Base-by-base conservation (phyloP, 1,284 basidiomycete species). In the Spongiforma sp. region DNA sequence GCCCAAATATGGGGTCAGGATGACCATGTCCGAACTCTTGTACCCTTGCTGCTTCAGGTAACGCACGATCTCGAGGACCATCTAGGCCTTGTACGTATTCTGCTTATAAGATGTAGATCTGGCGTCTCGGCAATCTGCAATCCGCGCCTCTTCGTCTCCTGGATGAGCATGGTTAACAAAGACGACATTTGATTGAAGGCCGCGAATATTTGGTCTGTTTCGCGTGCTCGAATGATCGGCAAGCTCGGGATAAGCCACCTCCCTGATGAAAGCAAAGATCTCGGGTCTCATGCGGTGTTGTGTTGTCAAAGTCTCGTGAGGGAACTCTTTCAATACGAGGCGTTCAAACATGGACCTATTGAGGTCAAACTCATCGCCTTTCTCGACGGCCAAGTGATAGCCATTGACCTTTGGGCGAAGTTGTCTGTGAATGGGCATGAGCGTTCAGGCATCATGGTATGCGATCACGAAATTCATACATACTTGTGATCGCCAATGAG, bases 221-320 rank as follows among this genome's bases (percentile, higher is more conserved):
- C 68, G 61, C 0, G 89, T 90, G 4, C 63, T 74, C 1, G 80
- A 68, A 4, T 86, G 86, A 67, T 90, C 88, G 2, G 79, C 60
- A 24, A 90, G 83, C 33, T 88, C 85, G 0, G 86, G 87, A 67
- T 90, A 90, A 0, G 89, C 90, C 28, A 90, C 78, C 14, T 78
- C 68, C 24, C 89, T 82, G 37, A 90, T 79, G 37, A 89, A 78
- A 0, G 79, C 67, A 8, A 89, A 88, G 15, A 90, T 90, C 67
- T 90, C 89, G 0, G 89, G 89, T 1, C 89, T 79, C 89, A 90
- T 90, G 9, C 89, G 83, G 69, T 90, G 89, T 64, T 90, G 89
- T 53, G 81, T 72, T 4, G 71, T 70, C n/a, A 90, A 78, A 0
- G 82, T 86, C 61, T 78, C 68, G 68, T 90, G 89, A 5, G 89